phyloP scores from a whole-genome alignment of 441 rosid genomes.

The Pelargonium hybrid region DNA sequence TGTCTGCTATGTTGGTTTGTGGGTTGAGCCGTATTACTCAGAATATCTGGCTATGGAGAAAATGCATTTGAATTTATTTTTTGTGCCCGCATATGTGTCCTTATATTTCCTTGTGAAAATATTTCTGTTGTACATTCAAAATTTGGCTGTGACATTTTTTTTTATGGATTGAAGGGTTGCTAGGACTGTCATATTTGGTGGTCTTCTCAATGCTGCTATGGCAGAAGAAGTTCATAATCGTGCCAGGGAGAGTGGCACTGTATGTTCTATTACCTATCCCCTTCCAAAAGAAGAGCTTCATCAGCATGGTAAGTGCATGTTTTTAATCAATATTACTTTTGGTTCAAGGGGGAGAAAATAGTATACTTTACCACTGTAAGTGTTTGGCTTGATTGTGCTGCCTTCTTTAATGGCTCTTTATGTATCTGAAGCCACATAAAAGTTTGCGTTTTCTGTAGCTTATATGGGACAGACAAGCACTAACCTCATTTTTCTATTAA shows the following conservation, averaged over 20 bases:
- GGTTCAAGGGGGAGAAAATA: not conserved
- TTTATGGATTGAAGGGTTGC: constrained; percentile 57
- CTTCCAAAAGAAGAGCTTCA: constrained; percentile 61
- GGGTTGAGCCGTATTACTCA: not conserved
- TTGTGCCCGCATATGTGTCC: not conserved
- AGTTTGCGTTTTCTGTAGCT: not conserved
- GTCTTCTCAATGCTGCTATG: constrained; percentile 58
- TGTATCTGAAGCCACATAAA: not conserved
- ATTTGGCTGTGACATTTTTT: constrained; percentile 1
- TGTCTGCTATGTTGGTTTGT: not conserved
- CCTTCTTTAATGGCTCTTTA: not conserved
- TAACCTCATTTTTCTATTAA: not conserved
- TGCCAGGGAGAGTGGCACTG: constrained; percentile 57
- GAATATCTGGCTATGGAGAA: not conserved
- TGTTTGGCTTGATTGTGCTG: not conserved
- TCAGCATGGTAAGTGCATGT: constrained; percentile 47
- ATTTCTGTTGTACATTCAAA: not conserved
- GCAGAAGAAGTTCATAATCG: constrained; percentile 53
- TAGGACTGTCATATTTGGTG: constrained; percentile 86
- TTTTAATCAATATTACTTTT: not conserved
- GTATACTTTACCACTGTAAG: not conserved
- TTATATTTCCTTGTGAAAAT: not conserved
- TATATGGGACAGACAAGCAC: not conserved
- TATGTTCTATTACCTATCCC: constrained; percentile 74
- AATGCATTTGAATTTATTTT: too few species aligned